Evolutionary conservation across 345 rosid genomes (phyloP).

Genomic region (thale cress (Arabidopsis thaliana)): DNA sequence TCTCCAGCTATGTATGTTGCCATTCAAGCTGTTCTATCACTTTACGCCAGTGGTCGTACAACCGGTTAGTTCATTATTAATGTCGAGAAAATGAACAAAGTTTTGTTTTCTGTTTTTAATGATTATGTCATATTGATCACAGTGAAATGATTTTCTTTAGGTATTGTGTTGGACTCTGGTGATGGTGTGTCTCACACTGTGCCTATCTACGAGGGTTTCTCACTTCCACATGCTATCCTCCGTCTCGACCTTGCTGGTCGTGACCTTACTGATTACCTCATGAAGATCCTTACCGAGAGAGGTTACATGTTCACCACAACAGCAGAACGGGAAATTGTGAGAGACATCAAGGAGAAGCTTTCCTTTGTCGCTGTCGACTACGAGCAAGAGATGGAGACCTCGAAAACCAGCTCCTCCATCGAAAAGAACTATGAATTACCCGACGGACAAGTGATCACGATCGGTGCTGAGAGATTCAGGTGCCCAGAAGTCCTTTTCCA

Average conservation of each 20-base stretch:
- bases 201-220: slow-evolving; percentile 69
- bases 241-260: slow-evolving; percentile 61
- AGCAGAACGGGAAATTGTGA: slow-evolving; percentile 87
- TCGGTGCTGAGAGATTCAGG: slow-evolving; percentile 81
- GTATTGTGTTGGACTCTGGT: slow-evolving; percentile 61
- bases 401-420: slow-evolving; percentile 72
- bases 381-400: slow-evolving; percentile 81
- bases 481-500: slow-evolving; percentile 90
- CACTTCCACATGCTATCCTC: slow-evolving; percentile 62
- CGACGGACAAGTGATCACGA: slow-evolving; percentile 84
- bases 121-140: neutral
- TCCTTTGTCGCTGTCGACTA: slow-evolving; percentile 80
- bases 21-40: no score
- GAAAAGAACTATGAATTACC: slow-evolving; percentile 86
- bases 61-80: no score
- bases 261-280: slow-evolving; percentile 56
- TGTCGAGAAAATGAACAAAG: no score
- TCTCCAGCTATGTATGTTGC: no score
- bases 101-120: no score
- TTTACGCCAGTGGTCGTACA: no score
- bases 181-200: slow-evolving; percentile 61
- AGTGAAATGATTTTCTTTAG: slow-evolving; percentile 29
- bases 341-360: slow-evolving; percentile 89
- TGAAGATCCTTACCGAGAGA: slow-evolving; percentile 55
- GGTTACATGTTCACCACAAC: slow-evolving; percentile 75